These are phyloP conservation scores for Ophiostoma ulmi DNA, from an alignment of 2,329 filamentous ascomycete species.

Conservation along the genomic window DNA sequence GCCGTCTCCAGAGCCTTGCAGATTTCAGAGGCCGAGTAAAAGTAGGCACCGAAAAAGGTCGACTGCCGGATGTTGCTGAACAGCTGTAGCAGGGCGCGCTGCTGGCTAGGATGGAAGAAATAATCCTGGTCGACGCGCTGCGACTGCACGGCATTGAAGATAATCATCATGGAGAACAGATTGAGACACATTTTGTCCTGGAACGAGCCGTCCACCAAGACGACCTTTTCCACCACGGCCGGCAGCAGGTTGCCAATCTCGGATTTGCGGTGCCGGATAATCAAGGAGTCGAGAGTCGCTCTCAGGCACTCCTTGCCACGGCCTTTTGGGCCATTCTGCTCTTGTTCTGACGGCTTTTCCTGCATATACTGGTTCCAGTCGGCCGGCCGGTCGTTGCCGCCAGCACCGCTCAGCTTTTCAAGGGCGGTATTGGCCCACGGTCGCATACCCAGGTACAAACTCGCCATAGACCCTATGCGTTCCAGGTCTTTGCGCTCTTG, in stretches of 20 bases:
- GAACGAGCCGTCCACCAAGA: slow-evolving; percentile 73
- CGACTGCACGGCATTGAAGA: slow-evolving; percentile 82
- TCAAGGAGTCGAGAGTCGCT: slow-evolving; percentile 67
- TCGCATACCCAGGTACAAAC: slow-evolving; percentile 67
- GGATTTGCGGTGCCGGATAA: slow-evolving; percentile 71
- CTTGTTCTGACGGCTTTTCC: slow-evolving; percentile 40
- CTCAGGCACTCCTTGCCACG: slow-evolving; percentile 53
- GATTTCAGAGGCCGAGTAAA: slow-evolving; percentile 62
- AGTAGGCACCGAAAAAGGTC: slow-evolving; percentile 78
- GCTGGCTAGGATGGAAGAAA: slow-evolving; percentile 75
- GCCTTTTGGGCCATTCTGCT: neutral
- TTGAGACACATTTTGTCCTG: slow-evolving; percentile 82
- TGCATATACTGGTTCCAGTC: slow-evolving; percentile 70
- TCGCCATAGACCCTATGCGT: slow-evolving; percentile 59
- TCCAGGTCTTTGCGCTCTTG: slow-evolving; percentile 61
- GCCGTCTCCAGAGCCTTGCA: slow-evolving; percentile 60
- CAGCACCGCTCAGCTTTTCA: slow-evolving; percentile 37
- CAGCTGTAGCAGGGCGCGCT: slow-evolving; percentile 60
- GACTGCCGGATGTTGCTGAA: slow-evolving; percentile 76
- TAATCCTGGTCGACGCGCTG: slow-evolving; percentile 80
- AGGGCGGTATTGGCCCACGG: slow-evolving; percentile 66
- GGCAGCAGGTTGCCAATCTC: slow-evolving; percentile 69
- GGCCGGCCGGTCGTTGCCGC: slow-evolving; percentile 47
- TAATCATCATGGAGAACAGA: slow-evolving; percentile 76
- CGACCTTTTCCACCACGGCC: slow-evolving; percentile 62